Evolutionary conservation across 176 grass and related monocot genomes (phyloP).

Genomic region (Hyparrhenia diplandra): DNA sequence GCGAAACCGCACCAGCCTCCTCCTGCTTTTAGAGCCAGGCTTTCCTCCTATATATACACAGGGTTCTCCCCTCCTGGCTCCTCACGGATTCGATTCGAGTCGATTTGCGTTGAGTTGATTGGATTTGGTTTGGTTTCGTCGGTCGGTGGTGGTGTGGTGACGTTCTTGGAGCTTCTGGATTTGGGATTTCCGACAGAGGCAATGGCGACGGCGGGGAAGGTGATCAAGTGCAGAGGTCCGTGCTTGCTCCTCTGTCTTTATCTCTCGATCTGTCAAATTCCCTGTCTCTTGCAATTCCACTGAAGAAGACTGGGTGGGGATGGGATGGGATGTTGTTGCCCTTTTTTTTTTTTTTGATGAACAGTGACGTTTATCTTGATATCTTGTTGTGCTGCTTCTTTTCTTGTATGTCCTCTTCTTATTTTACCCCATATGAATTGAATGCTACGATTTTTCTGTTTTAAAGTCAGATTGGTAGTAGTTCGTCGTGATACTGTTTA

Average conservation of each 20-base stretch:
- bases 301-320: too few species aligned
- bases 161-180: neutral
- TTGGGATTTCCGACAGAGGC: neutral
- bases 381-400: neutral
- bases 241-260: neutral
- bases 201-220: constrained; percentile 67
- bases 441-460: too few species aligned
- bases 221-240: constrained; percentile 86
- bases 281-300: neutral
- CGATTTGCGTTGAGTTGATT: neutral
- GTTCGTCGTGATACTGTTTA: neutral
- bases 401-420: too few species aligned
- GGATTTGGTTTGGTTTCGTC: too few species aligned
- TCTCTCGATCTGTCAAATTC: neutral
- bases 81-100: neutral
- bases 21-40: neutral
- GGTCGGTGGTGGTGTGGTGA: neutral
- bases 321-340: too few species aligned
- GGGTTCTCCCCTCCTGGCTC: neutral
- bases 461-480: neutral
- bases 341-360: neutral
- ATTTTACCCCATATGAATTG: neutral
- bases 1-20: constrained; percentile 9
- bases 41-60: constrained; percentile 32
- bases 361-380: neutral